These are phyloP conservation scores for Pilatotrama ljubarskyi DNA, from an alignment of 768 basidiomycete genomes.

Conservation along the genomic window DNA sequence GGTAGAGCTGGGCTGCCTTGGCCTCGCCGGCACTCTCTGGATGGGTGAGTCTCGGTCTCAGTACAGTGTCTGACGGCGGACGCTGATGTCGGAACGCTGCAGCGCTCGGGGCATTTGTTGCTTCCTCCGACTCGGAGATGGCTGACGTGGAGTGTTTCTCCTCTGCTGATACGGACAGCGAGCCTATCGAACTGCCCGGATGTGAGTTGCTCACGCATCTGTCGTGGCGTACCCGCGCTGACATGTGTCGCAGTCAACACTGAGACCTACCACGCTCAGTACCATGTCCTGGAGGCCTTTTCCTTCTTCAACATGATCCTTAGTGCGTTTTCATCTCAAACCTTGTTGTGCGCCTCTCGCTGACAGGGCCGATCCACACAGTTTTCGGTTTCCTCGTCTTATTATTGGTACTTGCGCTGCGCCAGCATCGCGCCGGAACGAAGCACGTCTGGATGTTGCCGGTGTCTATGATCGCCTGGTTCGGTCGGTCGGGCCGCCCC, in stretches of 20 bases:
- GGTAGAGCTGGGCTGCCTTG: conserved; percentile 71
- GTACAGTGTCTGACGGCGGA: not conserved
- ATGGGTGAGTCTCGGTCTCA: conserved; percentile 50
- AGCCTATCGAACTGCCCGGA: conserved; percentile 58
- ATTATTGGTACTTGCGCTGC: conserved; percentile 44
- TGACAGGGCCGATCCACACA: conserved; percentile 35
- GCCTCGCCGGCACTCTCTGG: conserved; percentile 76
- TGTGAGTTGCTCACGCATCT: conserved; percentile 49
- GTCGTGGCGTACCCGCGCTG: not conserved
- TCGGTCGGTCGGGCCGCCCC: conserved; percentile 38
- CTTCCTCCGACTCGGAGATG: conserved; percentile 72
- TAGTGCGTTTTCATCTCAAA: conserved; percentile 42
- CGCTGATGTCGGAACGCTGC: conserved; percentile 1
- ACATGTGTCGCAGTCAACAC: conserved; percentile 60
- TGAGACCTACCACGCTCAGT: conserved; percentile 87
- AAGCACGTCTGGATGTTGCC: conserved; percentile 66
- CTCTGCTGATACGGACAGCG: conserved; percentile 49
- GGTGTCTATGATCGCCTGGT: conserved; percentile 74
- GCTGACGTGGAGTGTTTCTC: conserved; percentile 85
- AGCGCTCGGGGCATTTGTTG: conserved; percentile 76
- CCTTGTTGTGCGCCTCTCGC: conserved; percentile 1
- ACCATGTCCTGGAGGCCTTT: conserved; percentile 79
- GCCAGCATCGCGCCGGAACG: conserved; percentile 44
- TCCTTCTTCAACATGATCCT: conserved; percentile 76
- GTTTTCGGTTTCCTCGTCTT: conserved; percentile 51